Conservation (phyloP, 495 filamentous ascomycete species). For the Aspergillus steynii region DNA sequence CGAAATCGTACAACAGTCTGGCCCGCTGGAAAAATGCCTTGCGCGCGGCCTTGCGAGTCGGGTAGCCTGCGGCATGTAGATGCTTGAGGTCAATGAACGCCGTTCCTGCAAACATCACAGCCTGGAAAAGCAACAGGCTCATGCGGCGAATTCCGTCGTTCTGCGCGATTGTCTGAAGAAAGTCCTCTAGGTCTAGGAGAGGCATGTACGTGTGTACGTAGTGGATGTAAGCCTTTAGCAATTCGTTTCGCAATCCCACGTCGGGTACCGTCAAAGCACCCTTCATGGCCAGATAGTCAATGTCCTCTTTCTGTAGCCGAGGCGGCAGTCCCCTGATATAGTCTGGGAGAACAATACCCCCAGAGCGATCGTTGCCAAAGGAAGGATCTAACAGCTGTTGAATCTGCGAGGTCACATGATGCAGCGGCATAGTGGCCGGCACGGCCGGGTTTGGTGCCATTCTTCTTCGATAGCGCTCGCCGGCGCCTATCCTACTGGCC, state of each 20-base stretch:
- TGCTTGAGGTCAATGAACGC: slow-evolving; percentile 74
- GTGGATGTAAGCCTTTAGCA: slow-evolving; percentile 74
- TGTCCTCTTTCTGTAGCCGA: slow-evolving; percentile 69
- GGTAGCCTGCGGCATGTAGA: slow-evolving; percentile 68
- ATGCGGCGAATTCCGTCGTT: slow-evolving; percentile 67
- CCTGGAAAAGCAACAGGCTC: slow-evolving; percentile 78
- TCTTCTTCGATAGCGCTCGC: slow-evolving; percentile 33
- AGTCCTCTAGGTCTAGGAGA: slow-evolving; percentile 74
- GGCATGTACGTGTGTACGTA: slow-evolving; percentile 91
- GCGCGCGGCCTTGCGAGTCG: slow-evolving; percentile 68
- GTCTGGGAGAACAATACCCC: slow-evolving; percentile 52
- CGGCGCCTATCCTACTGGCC: slow-evolving; percentile 33
- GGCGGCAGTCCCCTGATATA: slow-evolving; percentile 74
- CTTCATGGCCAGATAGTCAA: slow-evolving; percentile 72
- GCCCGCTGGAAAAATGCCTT: slow-evolving; percentile 79
- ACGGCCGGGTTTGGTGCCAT: slow-evolving; percentile 42
- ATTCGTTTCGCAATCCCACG: slow-evolving; percentile 65
- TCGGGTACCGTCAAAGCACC: slow-evolving; percentile 73
- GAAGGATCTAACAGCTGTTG: slow-evolving; percentile 42
- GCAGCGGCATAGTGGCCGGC: slow-evolving; percentile 38
- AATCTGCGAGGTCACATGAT: slow-evolving; percentile 40
- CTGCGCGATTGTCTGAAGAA: slow-evolving; percentile 63
- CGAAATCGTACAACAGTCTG: slow-evolving; percentile 79
- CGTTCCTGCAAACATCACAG: slow-evolving; percentile 78
- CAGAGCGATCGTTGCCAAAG: slow-evolving; percentile 31